phyloP scores from a whole-genome alignment of 192 early-diverging fungal species.

The Fimicolochytrium jonesii region DNA sequence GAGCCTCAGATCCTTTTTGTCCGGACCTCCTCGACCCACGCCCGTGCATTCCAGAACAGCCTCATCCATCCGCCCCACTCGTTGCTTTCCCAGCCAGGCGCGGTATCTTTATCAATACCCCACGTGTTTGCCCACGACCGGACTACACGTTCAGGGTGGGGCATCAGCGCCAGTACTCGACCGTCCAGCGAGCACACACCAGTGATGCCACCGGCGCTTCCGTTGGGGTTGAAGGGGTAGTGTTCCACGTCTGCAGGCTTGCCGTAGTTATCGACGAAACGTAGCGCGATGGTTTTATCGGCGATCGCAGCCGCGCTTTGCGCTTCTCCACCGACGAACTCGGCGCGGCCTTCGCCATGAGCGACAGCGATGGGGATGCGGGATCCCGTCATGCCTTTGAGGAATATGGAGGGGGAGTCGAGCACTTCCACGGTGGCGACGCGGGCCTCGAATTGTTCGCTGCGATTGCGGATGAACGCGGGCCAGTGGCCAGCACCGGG shows the following conservation, averaged over 20 bases:
- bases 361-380: constrained; percentile 90
- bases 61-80: constrained; percentile 78
- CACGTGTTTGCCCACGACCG: constrained; percentile 86
- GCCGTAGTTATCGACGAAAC: constrained; percentile 84
- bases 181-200: constrained; percentile 81
- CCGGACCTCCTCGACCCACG: constrained; percentile 62
- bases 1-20: too few relatives aligned
- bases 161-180: constrained; percentile 93
- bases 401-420: constrained; percentile 62
- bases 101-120: constrained; percentile 42
- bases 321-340: constrained; percentile 57
- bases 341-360: constrained; percentile 94
- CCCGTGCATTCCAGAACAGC: constrained; percentile 89
- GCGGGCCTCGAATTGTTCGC: constrained; percentile 95
- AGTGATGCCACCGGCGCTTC: constrained; percentile 80
- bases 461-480: constrained; percentile 82
- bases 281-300: constrained; percentile 58
- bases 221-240: constrained; percentile 99
- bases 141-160: constrained; percentile 94
- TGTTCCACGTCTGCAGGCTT: constrained; percentile 55
- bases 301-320: constrained; percentile 27
- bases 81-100: constrained; percentile 53
- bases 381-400: constrained; percentile 87
- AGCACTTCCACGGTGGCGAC: constrained; percentile 71
- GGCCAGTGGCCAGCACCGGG: constrained; percentile 90